A percentile compares a stretch with the other conserved stretches of the same genome.
Evolutionary conservation across 805 yeast genomes (phyloP).

Genomic region (Barnettozyma populi): DNA sequence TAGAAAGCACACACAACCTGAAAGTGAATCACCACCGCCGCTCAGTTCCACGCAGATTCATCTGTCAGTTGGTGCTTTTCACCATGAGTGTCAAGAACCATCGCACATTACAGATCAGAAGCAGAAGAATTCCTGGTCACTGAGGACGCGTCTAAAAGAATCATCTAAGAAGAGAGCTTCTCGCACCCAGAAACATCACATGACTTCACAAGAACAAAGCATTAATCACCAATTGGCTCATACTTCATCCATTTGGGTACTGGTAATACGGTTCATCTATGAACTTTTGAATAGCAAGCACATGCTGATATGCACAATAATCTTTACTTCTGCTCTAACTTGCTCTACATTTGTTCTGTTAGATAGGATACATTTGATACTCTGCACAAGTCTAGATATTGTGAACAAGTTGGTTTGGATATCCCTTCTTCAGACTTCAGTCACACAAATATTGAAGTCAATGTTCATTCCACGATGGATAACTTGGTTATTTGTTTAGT

Average conservation of each 20-base stretch:
- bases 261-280: neutral
- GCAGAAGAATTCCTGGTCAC: neutral
- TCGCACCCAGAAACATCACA: neutral
- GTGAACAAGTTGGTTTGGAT: slow-evolving; percentile 1
- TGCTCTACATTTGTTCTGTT: neutral
- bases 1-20: neutral
- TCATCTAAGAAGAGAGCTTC: neutral
- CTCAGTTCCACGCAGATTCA: neutral
- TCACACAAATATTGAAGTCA: neutral
- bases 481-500: neutral
- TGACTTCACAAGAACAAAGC: neutral
- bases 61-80: neutral
- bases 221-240: neutral
- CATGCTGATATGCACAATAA: neutral
- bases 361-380: neutral
- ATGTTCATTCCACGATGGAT: neutral
- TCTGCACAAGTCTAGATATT: neutral
- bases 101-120: neutral
- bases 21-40: neutral
- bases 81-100: neutral
- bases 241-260: neutral
- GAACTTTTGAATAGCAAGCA: neutral
- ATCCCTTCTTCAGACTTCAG: neutral
- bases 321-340: neutral
- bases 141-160: neutral